Conservation (phyloP, 2,329 filamentous ascomycete species). For the Hortaea sp. region DNA sequence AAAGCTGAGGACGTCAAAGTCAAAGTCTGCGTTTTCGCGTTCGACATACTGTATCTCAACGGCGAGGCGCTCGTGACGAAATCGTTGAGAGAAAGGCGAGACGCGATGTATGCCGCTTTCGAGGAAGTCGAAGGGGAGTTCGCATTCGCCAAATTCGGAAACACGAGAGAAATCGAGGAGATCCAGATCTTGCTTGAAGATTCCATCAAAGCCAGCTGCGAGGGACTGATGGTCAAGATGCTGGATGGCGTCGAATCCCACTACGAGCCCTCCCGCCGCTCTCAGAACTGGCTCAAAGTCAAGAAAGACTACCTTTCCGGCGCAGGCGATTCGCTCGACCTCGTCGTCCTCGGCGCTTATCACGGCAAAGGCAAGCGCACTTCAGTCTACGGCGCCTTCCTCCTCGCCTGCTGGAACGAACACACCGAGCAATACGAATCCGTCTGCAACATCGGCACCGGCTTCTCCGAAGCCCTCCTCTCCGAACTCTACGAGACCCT, state of each 20-base stretch:
- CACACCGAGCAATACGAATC: conserved; percentile 77
- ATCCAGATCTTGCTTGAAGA: conserved; percentile 91
- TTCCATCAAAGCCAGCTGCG: conserved; percentile 88
- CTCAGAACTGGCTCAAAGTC: conserved; percentile 96
- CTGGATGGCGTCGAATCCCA: conserved; percentile 83
- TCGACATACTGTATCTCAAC: conserved; percentile 88
- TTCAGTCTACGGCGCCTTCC: conserved; percentile 88
- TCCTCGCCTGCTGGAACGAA: conserved; percentile 87
- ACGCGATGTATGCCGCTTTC: conserved; percentile 65
- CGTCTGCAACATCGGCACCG: conserved; percentile 96
- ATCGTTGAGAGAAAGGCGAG: conserved; percentile 70
- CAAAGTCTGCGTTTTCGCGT: conserved; percentile 94
- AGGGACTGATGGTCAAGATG: conserved; percentile 99
- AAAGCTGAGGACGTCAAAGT: conserved; percentile 92
- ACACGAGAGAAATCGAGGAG: conserved; percentile 82
- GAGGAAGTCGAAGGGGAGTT: conserved; percentile 78
- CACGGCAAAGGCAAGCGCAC: conserved; percentile 91
- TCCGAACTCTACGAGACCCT: conserved; percentile 73
- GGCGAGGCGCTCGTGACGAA: conserved; percentile 83
- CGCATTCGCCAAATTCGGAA: conserved; percentile 73
- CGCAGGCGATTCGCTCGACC: conserved; percentile 88
- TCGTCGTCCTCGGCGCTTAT: conserved; percentile 92
- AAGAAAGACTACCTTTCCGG: conserved; percentile 97
- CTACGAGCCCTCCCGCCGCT: conserved; percentile 92
- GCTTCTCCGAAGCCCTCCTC: conserved; percentile 91